Conservation (phyloP, 345 rosid species). For the Murraya paniculata region DNA sequence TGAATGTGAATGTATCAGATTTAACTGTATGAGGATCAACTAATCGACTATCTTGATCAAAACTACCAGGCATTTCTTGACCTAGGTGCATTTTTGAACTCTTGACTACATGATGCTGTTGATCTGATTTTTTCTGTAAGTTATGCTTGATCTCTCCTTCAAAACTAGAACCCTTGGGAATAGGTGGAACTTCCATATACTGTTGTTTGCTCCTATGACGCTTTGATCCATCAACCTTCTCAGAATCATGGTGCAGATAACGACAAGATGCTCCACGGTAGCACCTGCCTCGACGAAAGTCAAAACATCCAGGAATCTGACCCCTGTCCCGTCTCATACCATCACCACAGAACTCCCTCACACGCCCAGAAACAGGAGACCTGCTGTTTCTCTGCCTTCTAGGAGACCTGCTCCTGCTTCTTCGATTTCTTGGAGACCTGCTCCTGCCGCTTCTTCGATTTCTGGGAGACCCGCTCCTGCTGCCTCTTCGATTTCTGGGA, state of each 20-base stretch:
- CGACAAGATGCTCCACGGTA: slow-evolving; percentile 61
- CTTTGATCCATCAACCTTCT: slow-evolving; percentile 34
- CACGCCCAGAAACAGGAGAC: slow-evolving; percentile 40
- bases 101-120: slow-evolving; percentile 22
- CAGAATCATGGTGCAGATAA: slow-evolving; percentile 45
- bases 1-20: slow-evolving; percentile 13
- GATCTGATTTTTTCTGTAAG: slow-evolving; percentile 16
- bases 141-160: slow-evolving; percentile 25
- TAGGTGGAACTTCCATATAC: slow-evolving; percentile 24
- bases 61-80: slow-evolving; percentile 4
- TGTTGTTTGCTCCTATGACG: slow-evolving; percentile 32
- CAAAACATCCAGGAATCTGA: slow-evolving; percentile 45
- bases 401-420: slow-evolving; percentile 49
- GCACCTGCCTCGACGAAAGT: slow-evolving; percentile 60
- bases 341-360: slow-evolving; percentile 19
- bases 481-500: slow-evolving; percentile 31
- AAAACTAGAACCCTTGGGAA: slow-evolving; percentile 17
- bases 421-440: slow-evolving; percentile 29
- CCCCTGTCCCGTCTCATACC: slow-evolving; percentile 29
- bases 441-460: slow-evolving; percentile 33
- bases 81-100: slow-evolving; percentile 15
- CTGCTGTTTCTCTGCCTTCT: slow-evolving; percentile 39
- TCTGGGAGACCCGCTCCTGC: slow-evolving; percentile 48
- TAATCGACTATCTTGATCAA: slow-evolving; percentile 6
- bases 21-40: slow-evolving; percentile 13